phyloP scores from a whole-genome alignment of 257 asterid genomes.

The Capsicum baccatum region DNA sequence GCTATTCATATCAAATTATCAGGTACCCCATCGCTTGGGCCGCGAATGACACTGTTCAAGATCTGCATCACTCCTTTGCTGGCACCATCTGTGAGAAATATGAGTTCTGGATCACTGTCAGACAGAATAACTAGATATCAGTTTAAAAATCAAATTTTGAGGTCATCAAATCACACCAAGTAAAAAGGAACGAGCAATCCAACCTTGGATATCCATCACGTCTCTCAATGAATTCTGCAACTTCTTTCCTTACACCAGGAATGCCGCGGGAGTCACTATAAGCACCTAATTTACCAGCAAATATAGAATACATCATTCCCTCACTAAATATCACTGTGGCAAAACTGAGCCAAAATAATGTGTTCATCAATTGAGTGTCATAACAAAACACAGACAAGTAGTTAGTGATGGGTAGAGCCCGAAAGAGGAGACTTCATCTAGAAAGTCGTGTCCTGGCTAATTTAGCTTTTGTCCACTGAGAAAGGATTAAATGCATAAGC shows the following conservation, averaged over 20 bases:
- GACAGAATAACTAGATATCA: conserved; percentile 26
- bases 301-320: conserved; percentile 30
- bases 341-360: conserved; percentile 4
- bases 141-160: conserved; percentile 33
- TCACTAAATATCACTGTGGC: background rate
- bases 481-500: conserved; percentile 4
- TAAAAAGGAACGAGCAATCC: conserved; percentile 28
- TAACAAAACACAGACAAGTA: background rate
- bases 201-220: conserved; percentile 99
- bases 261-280: conserved; percentile 97
- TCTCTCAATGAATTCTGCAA: conserved; percentile 90
- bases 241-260: conserved; percentile 95
- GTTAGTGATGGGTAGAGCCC: background rate
- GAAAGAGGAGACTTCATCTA: background rate
- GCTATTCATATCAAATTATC: conserved; percentile 30
- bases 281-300: conserved; percentile 70
- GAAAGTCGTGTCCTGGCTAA: conserved; percentile 7
- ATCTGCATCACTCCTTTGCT: conserved; percentile 99
- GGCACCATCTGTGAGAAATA: conserved; percentile 97
- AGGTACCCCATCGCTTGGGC: conserved; percentile 76
- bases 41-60: conserved; percentile 68
- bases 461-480: background rate
- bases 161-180: background rate
- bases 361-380: background rate
- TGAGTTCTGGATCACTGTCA: conserved; percentile 94